Percentiles rank a stretch among this genome's conserved stretches.
These are phyloP conservation scores for Populus hybrid DNA, from an alignment of 441 rosid species.

Conservation along the genomic window DNA sequence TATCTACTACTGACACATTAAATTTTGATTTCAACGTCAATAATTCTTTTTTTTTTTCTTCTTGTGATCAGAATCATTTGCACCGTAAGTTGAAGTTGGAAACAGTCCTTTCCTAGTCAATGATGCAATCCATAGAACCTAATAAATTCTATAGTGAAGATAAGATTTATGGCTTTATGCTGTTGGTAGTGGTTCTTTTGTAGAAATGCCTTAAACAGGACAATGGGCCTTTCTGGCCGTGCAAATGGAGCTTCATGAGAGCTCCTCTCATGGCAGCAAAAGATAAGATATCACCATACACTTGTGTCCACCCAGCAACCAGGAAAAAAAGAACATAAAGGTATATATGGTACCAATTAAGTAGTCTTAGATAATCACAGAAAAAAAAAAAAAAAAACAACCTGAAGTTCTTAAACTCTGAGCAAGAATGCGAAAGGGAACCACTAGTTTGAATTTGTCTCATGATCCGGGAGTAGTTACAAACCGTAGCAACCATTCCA, in stretches of 20 bases:
- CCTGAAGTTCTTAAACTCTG: not conserved
- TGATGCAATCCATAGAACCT: too few species aligned
- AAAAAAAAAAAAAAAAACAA: too few species aligned
- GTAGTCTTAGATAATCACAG: conserved; percentile 16
- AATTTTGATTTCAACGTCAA: too few species aligned
- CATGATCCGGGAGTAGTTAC: conserved; percentile 37
- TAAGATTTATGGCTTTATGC: not conserved
- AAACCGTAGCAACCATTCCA: conserved; percentile 18
- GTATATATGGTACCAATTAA: too few species aligned
- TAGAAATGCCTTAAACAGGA: conserved; percentile 41
- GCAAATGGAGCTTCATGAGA: conserved; percentile 57
- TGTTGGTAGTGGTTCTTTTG: conserved; percentile 38
- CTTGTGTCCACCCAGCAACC: conserved; percentile 67
- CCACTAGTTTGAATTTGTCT: conserved; percentile 20
- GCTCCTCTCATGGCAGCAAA: conserved; percentile 60
- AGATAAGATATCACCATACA: conserved; percentile 36
- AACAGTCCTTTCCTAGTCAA: too few species aligned
- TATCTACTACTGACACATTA: too few species aligned
- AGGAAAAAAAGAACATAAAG: conserved; percentile 1
- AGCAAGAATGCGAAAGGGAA: conserved; percentile 33
- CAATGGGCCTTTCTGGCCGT: conserved; percentile 47
- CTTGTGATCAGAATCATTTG: too few species aligned
- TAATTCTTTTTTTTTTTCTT: too few species aligned
- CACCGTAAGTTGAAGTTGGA: too few species aligned
- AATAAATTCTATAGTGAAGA: too few species aligned